Evolutionary conservation across 2,329 filamentous ascomycete genomes (phyloP).

Genomic region (Rhinocladiella mackenziei): DNA sequence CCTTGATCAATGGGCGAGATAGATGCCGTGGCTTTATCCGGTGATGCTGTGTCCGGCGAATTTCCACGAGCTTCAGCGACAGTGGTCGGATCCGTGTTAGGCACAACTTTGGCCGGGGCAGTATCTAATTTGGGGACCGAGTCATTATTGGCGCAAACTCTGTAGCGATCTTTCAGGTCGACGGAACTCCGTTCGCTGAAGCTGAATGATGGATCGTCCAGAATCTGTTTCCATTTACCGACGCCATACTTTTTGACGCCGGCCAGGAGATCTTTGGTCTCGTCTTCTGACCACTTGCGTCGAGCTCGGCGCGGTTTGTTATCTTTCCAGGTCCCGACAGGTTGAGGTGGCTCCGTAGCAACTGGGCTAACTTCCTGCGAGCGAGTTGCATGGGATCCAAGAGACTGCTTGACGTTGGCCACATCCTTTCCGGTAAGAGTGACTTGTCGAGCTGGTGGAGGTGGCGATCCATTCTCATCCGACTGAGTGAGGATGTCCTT

Average conservation of each 20-base stretch:
- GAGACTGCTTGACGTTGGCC: not conserved
- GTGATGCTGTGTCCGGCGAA: constrained; percentile 26
- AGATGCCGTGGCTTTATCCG: constrained; percentile 2
- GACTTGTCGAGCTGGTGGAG: not conserved
- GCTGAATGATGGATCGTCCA: constrained; percentile 52
- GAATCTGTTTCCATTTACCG: constrained; percentile 62
- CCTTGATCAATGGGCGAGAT: constrained; percentile 22
- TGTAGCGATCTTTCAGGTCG: constrained; percentile 60
- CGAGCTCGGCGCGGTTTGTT: constrained; percentile 48
- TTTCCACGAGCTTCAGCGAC: constrained; percentile 19
- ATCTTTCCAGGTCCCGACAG: constrained; percentile 31
- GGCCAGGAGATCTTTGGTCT: constrained; percentile 55
- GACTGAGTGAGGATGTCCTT: constrained; percentile 26
- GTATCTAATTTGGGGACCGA: constrained; percentile 32
- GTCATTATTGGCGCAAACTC: constrained; percentile 52
- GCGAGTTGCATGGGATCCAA: not conserved
- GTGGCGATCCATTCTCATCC: constrained; percentile 4
- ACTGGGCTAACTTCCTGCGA: constrained; percentile 8
- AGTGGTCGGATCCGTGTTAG: constrained; percentile 9
- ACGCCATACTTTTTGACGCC: constrained; percentile 60
- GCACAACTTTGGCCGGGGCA: constrained; percentile 2
- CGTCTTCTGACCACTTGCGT: constrained; percentile 57
- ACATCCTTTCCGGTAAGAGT: constrained; percentile 2
- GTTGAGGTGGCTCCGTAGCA: constrained; percentile 25
- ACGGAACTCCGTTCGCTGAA: constrained; percentile 56